Evolutionary conservation across 139 green algal genomes (phyloP).

Genomic region (Chlorokybus atmophyticus): DNA sequence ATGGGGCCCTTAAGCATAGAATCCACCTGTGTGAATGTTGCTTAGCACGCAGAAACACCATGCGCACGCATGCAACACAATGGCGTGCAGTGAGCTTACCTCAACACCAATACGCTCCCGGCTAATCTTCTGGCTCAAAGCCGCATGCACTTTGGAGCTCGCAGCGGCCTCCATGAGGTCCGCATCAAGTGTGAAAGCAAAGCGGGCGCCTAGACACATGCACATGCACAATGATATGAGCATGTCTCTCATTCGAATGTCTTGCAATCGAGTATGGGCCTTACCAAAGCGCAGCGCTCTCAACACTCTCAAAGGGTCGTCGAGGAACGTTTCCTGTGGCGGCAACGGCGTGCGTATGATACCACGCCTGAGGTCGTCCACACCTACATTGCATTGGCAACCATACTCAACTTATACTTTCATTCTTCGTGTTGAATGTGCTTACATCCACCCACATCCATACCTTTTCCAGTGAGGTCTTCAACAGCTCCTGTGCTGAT

Average conservation of each 20-base stretch:
- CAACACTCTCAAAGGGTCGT: slow-evolving; percentile 86
- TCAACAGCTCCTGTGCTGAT: slow-evolving; percentile 67
- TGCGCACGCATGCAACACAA: too few relatives aligned
- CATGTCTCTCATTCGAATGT: too few relatives aligned
- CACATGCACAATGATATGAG: background rate
- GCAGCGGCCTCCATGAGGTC: slow-evolving; percentile 54
- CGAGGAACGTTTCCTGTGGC: slow-evolving; percentile 73
- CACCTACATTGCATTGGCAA: too few relatives aligned
- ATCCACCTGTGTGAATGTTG: too few relatives aligned
- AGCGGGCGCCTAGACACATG: slow-evolving; percentile 41
- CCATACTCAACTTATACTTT: too few relatives aligned
- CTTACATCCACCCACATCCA: too few relatives aligned
- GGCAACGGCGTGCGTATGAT: slow-evolving; percentile 85
- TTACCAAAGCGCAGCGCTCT: slow-evolving; percentile 40
- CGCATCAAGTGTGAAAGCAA: slow-evolving; percentile 70
- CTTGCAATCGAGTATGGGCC: too few relatives aligned
- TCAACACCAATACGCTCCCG: slow-evolving; percentile 34
- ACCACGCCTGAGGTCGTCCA: slow-evolving; percentile 65
- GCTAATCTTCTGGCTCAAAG: slow-evolving; percentile 27
- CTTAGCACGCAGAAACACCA: too few relatives aligned
- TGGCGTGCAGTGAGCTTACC: too few relatives aligned
- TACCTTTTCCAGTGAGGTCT: slow-evolving; percentile 71
- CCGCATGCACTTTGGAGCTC: slow-evolving; percentile 45
- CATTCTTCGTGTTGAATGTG: too few relatives aligned
- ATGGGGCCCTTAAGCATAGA: too few relatives aligned